These are phyloP conservation scores for Ceratocystis lukuohia DNA, from an alignment of 2,329 filamentous ascomycete genomes.

Conservation along the genomic window DNA sequence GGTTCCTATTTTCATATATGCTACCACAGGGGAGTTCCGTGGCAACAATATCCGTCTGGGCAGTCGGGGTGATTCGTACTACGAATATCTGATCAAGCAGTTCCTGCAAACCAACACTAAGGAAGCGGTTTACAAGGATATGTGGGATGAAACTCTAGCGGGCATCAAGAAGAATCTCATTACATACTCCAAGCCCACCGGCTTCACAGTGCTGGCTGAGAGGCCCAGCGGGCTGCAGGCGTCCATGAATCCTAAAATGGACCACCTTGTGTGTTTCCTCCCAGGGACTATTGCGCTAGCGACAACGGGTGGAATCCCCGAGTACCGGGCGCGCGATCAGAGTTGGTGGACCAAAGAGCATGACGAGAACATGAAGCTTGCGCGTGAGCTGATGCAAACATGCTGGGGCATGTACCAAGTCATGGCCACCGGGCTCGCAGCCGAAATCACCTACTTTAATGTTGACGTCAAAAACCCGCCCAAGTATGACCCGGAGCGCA, in stretches of 20 bases:
- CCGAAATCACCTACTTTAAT: slow-evolving; percentile 87
- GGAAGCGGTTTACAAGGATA: slow-evolving; percentile 73
- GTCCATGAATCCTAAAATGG: slow-evolving; percentile 76
- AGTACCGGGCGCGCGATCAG: slow-evolving; percentile 60
- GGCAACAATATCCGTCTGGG: slow-evolving; percentile 81
- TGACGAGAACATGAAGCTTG: slow-evolving; percentile 76
- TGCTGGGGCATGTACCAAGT: slow-evolving; percentile 96
- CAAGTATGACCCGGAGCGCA: slow-evolving; percentile 26
- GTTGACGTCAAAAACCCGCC: slow-evolving; percentile 36
- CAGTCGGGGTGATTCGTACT: slow-evolving; percentile 92
- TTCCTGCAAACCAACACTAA: slow-evolving; percentile 84
- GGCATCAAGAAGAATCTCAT: slow-evolving; percentile 87
- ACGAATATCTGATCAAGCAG: slow-evolving; percentile 98
- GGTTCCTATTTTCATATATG: slow-evolving; percentile 80
- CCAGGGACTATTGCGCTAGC: slow-evolving; percentile 87
- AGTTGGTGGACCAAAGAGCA: slow-evolving; percentile 63
- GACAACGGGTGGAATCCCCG: slow-evolving; percentile 63
- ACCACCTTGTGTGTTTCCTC: slow-evolving; percentile 95
- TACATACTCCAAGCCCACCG: slow-evolving; percentile 67
- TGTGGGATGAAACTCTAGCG: slow-evolving; percentile 78
- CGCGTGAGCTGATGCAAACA: slow-evolving; percentile 83
- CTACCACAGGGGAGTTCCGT: slow-evolving; percentile 63
- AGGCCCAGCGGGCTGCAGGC: slow-evolving; percentile 58
- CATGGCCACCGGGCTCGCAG: slow-evolving; percentile 80
- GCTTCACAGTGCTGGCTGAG: slow-evolving; percentile 83